A percentile compares a stretch with the other conserved stretches of the same genome.
These are phyloP conservation scores for Usnea hakonensis DNA, from an alignment of 495 filamentous ascomycete genomes.

Conservation along the genomic window DNA sequence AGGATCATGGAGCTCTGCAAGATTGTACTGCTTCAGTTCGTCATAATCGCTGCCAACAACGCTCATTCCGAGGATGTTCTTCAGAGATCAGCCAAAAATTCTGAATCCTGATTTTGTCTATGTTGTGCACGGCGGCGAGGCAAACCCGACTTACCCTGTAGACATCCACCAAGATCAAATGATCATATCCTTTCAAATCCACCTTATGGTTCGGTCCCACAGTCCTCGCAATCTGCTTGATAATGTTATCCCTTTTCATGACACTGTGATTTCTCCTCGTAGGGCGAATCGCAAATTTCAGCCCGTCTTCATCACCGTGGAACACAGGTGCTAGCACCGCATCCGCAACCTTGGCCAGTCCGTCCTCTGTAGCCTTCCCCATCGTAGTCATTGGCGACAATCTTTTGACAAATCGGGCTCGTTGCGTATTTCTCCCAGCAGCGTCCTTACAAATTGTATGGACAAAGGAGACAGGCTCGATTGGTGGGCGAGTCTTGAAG, in stretches of 20 bases:
- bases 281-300: slow-evolving; percentile 83
- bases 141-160: slow-evolving; percentile 59
- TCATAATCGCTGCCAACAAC: slow-evolving; percentile 66
- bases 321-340: slow-evolving; percentile 69
- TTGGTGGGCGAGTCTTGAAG: slow-evolving; percentile 55
- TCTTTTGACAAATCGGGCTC: slow-evolving; percentile 69
- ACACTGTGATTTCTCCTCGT: slow-evolving; percentile 69
- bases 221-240: slow-evolving; percentile 65
- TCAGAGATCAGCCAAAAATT: background rate
- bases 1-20: slow-evolving; percentile 56
- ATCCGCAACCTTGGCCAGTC: slow-evolving; percentile 62
- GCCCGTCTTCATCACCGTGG: slow-evolving; percentile 43
- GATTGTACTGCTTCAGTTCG: slow-evolving; percentile 60
- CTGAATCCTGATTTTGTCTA: background rate
- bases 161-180: slow-evolving; percentile 80
- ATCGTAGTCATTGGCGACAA: slow-evolving; percentile 72
- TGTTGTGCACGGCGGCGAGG: slow-evolving; percentile 9
- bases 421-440: slow-evolving; percentile 44
- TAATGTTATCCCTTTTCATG: slow-evolving; percentile 66
- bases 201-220: slow-evolving; percentile 70
- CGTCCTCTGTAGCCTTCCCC: slow-evolving; percentile 70
- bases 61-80: slow-evolving; percentile 76
- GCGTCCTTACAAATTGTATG: slow-evolving; percentile 64
- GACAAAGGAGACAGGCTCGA: slow-evolving; percentile 77
- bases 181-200: slow-evolving; percentile 71